Percentiles rank a stretch among this genome's conserved stretches.
phyloP scores from a whole-genome alignment of 2,329 filamentous ascomycete genomes.

The Thermoascus crustaceus region DNA sequence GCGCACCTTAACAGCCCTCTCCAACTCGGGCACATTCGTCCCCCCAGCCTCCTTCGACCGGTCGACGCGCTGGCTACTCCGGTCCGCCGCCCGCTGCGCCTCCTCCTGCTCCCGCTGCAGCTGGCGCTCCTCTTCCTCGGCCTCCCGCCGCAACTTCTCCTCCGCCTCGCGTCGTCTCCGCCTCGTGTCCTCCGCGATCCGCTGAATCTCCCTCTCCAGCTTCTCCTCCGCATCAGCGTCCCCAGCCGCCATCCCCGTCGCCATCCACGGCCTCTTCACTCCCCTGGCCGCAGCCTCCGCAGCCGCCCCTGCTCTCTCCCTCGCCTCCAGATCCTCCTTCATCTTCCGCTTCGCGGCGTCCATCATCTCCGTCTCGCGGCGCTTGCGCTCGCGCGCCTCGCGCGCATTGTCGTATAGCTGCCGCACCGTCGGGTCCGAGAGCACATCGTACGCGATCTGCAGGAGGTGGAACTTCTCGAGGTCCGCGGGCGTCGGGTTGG shows the following conservation, averaged over 20 bases:
- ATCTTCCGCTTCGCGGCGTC: constrained; percentile 64
- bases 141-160: constrained; percentile 38
- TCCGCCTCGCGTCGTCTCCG: constrained; percentile 43
- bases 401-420: constrained; percentile 70
- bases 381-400: constrained; percentile 61
- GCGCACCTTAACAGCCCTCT: constrained; percentile 51
- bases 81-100: constrained; percentile 30
- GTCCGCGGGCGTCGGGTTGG: constrained; percentile 57
- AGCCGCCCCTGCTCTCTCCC: constrained; percentile 52
- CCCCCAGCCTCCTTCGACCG: constrained; percentile 31
- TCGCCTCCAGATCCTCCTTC: constrained; percentile 76
- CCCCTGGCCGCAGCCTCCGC: constrained; percentile 42
- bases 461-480: constrained; percentile 77
- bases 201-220: constrained; percentile 46
- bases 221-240: constrained; percentile 41
- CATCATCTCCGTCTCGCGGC: constrained; percentile 63
- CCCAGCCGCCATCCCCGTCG: constrained; percentile 25
- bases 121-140: constrained; percentile 31
- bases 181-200: constrained; percentile 46
- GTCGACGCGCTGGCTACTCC: constrained; percentile 24
- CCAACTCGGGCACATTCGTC: constrained; percentile 43
- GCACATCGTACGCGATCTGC: constrained; percentile 76
- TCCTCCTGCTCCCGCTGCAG: constrained; percentile 37
- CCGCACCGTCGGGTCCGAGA: constrained; percentile 62
- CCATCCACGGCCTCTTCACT: constrained; percentile 39